Evolutionary conservation across 208 protist species (phyloP).

Genomic region (Leishmania amazonensis): DNA sequence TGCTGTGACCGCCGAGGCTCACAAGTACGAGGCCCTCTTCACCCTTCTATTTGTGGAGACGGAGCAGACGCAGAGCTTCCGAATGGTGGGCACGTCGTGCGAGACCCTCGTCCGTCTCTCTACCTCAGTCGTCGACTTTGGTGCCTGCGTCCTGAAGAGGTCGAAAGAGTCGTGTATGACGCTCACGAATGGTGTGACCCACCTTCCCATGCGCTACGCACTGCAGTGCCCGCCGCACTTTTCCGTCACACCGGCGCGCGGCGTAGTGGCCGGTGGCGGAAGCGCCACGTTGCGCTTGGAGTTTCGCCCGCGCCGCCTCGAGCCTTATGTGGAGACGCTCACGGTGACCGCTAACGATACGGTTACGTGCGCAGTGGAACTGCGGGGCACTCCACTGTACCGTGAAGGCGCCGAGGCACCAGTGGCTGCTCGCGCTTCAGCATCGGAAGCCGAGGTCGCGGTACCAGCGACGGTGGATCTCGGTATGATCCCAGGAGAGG

Average conservation of each 20-base stretch:
- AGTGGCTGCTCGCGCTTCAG: slow-evolving; percentile 5
- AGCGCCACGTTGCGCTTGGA: slow-evolving; percentile 53
- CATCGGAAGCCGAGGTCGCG: slow-evolving; percentile 28
- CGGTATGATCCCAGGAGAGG: slow-evolving; percentile 85
- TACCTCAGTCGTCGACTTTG: slow-evolving; percentile 79
- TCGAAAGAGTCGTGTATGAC: slow-evolving; percentile 43
- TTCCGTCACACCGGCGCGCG: slow-evolving; percentile 43
- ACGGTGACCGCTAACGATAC: slow-evolving; percentile 78
- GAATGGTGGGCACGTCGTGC: slow-evolving; percentile 65
- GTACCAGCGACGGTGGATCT: slow-evolving; percentile 60
- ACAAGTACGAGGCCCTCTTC: slow-evolving; percentile 71
- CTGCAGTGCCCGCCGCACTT: slow-evolving; percentile 86
- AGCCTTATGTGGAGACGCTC: slow-evolving; percentile 64
- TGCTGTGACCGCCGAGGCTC: slow-evolving; percentile 22
- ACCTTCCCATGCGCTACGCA: slow-evolving; percentile 76
- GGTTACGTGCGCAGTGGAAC: slow-evolving; percentile 41
- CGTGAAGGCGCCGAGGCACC: slow-evolving; percentile 3
- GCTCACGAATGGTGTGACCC: slow-evolving; percentile 75
- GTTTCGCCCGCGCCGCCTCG: slow-evolving; percentile 86
- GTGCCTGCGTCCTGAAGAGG: slow-evolving; percentile 58
- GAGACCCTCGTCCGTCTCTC: slow-evolving; percentile 73
- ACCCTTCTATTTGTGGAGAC: slow-evolving; percentile 86
- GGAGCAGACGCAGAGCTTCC: slow-evolving; percentile 81
- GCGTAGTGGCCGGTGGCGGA: slow-evolving; percentile 52
- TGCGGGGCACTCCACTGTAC: slow-evolving; percentile 46